Base-by-base conservation (phyloP, 768 basidiomycete species). In the Suillus fuscotomentosus region DNA sequence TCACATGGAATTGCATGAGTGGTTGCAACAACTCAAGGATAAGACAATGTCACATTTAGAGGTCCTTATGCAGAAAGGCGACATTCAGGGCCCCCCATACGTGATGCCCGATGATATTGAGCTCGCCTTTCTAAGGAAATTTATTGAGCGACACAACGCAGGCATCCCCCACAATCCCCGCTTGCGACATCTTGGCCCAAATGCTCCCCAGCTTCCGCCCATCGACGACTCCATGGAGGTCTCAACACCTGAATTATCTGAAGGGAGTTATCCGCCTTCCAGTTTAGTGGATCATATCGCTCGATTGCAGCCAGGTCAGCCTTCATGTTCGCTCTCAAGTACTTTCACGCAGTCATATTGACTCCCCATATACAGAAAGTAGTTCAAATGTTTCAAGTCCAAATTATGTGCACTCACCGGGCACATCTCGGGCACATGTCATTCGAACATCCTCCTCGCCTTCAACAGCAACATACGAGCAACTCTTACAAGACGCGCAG, bases 11-110 rank as follows among this genome's bases (percentile, higher is more conserved):
- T 78, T 93, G 24, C 91, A 93, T 70, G 91, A 93, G 72, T 93
- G 91, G 91, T 78, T 93, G 2, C 91, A 93, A 70, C 91, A 92
- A 74, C 81, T 93, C 69, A 93, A 93, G 75, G 91, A 93, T 77
- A 93, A 92, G 76, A 91, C 89, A 60, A 93, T 93, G 91, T 90
- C 90, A 55, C 90, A 93, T 77, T 82, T 93, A 53, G 91, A 93
- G 74, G 82, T 92, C 3, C 86, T 92, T 69, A 92, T 93, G 89
- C 91, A 92, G 73, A 92, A 92, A 71, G 90, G 90, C 71, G 91
- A 93, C 67, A 93, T 93, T 38, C 89, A 88, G 71, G 91, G 91
- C 20, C 91, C 91, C 3, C 90, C 91, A 27, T 92, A 92, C 74
- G 70, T 83, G 65, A 93, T 93, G 91, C 83, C 90, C 11, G 91